Percentiles rank a stretch among this genome's conserved stretches.
These are phyloP conservation scores for Coniferiporia weirii DNA, from an alignment of 1,284 basidiomycete species.

Conservation along the genomic window DNA sequence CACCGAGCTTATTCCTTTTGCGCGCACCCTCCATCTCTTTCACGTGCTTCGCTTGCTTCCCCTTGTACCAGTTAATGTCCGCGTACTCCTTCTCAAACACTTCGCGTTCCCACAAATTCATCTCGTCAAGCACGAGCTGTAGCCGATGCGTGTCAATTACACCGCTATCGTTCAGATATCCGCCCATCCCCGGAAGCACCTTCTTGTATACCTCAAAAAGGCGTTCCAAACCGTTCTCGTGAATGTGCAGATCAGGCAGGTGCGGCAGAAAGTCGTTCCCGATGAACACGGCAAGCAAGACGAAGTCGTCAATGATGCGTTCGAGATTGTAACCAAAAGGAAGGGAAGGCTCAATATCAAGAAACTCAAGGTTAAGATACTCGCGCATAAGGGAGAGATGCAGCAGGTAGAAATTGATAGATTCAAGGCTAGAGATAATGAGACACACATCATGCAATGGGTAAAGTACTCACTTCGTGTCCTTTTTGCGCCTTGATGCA, in stretches of 20 bases:
- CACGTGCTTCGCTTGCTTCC: slow-evolving; percentile 75
- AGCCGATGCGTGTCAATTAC: slow-evolving; percentile 77
- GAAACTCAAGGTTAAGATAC: slow-evolving; percentile 95
- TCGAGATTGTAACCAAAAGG: slow-evolving; percentile 81
- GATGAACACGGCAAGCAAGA: slow-evolving; percentile 92
- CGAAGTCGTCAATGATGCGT: slow-evolving; percentile 96
- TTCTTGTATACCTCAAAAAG: slow-evolving; percentile 95
- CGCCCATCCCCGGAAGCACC: slow-evolving; percentile 71
- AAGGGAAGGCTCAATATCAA: slow-evolving; percentile 52
- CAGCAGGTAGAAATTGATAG: slow-evolving; percentile 91
- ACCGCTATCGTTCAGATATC: slow-evolving; percentile 92
- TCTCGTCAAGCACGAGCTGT: slow-evolving; percentile 85
- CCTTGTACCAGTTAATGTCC: slow-evolving; percentile 87
- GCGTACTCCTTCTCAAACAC: slow-evolving; percentile 88
- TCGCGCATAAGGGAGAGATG: slow-evolving; percentile 95
- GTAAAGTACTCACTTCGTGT: slow-evolving; percentile 48
- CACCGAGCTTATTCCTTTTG: slow-evolving; percentile 49
- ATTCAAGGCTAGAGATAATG: slow-evolving; percentile 55
- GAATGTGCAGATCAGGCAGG: slow-evolving; percentile 94
- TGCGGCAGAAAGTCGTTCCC: slow-evolving; percentile 98
- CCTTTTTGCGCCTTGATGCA: slow-evolving; percentile 60
- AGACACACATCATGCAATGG: slow-evolving; percentile 17
- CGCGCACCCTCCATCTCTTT: slow-evolving; percentile 51
- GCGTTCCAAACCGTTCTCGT: slow-evolving; percentile 90
- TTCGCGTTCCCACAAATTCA: slow-evolving; percentile 83